These are phyloP conservation scores for Oryza glumipatula DNA, from an alignment of 176 grass and related monocot genomes.

Conservation along the genomic window DNA sequence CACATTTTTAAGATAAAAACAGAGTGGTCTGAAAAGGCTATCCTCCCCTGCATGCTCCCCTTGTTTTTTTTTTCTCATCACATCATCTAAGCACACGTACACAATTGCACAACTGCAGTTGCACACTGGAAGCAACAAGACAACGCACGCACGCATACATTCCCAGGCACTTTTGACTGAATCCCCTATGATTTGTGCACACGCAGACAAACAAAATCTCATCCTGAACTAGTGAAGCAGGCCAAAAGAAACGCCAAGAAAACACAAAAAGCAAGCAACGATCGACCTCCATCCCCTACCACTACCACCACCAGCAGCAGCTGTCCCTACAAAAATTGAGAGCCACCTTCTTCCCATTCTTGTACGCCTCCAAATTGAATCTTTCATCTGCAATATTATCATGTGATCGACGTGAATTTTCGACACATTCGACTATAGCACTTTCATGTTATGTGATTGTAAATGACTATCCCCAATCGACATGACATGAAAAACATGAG, in stretches of 20 bases:
- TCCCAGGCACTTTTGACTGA: neutral
- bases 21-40: neutral
- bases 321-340: neutral
- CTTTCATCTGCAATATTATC: neutral
- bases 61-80: neutral
- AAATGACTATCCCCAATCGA: neutral
- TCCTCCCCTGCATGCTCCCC: neutral
- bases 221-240: slow-evolving; percentile 9
- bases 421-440: no score
- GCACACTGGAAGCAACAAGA: neutral
- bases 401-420: neutral
- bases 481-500: neutral
- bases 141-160: neutral
- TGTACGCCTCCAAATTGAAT: neutral
- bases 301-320: neutral
- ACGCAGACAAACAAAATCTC: slow-evolving; percentile 2
- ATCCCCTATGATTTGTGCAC: neutral
- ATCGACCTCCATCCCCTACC: neutral
- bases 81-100: neutral
- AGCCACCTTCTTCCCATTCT: neutral
- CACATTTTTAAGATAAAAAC: neutral
- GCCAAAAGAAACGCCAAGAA: slow-evolving; percentile 7
- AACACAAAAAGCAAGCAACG: neutral
- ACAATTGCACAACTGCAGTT: neutral
- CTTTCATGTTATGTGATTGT: neutral